phyloP scores from a whole-genome alignment of 2,329 filamentous ascomycete species.

The Gremmenia infestans region DNA sequence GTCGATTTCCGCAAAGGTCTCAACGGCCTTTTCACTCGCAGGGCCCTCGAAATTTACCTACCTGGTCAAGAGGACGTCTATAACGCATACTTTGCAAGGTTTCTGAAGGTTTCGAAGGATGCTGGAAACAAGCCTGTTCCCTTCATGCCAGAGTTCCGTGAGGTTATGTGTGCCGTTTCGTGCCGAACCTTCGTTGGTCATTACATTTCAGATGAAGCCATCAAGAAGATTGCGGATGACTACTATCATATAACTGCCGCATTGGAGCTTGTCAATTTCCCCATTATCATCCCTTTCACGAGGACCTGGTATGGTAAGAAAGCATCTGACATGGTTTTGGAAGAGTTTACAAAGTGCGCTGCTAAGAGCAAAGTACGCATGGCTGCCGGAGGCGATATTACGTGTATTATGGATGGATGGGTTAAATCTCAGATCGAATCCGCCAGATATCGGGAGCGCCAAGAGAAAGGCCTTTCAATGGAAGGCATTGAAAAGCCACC shows the following conservation, averaged over 20 bases:
- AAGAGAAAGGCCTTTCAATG: slow-evolving; percentile 65
- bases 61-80: slow-evolving; percentile 92
- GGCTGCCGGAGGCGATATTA: slow-evolving; percentile 78
- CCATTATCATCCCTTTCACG: slow-evolving; percentile 90
- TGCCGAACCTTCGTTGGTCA: slow-evolving; percentile 96
- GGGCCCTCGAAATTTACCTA: slow-evolving; percentile 81
- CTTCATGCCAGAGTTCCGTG: slow-evolving; percentile 89
- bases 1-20: slow-evolving; percentile 97
- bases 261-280: slow-evolving; percentile 96
- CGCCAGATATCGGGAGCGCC: slow-evolving; percentile 71
- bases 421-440: slow-evolving; percentile 83
- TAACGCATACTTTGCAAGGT: slow-evolving; percentile 76
- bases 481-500: slow-evolving; percentile 74
- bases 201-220: slow-evolving; percentile 84
- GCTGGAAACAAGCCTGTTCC: slow-evolving; percentile 69
- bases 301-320: slow-evolving; percentile 98
- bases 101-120: slow-evolving; percentile 69
- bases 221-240: slow-evolving; percentile 93
- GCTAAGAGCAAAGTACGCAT: slow-evolving; percentile 91
- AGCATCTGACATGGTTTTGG: slow-evolving; percentile 85
- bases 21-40: slow-evolving; percentile 89
- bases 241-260: slow-evolving; percentile 96
- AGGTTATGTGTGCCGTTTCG: slow-evolving; percentile 90
- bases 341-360: slow-evolving; percentile 85
- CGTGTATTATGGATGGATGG: slow-evolving; percentile 96